Base-by-base conservation (phyloP, 805 yeast genomes). In the Ogataea parapolymorpha region DNA sequence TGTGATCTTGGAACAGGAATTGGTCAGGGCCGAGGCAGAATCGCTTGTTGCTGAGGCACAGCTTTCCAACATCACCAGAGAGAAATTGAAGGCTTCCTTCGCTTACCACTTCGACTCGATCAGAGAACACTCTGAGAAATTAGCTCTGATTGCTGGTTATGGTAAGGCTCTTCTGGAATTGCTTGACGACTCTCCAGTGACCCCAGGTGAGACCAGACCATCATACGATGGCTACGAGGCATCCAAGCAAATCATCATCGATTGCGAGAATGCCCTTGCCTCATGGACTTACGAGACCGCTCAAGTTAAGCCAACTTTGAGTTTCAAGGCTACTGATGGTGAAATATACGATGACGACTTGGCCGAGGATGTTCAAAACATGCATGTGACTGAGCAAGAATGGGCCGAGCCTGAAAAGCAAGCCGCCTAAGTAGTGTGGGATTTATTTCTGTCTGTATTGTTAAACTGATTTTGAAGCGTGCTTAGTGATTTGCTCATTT, bases 121-220 rank as follows among this genome's bases (percentile, higher is more conserved):
- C 51, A 80, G 89, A 67, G 95, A 86, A 67, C 82, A 80, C 61
- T 81, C 95, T 48, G 95, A 86, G 70, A 86, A 85, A 67, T 75
- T 81, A 53, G 91, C 93, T 41, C 72, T 86, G 57, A 82, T 87
- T 66, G 91, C 95, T 39, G 91, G 93, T 47, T 85, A 86, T 71
- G 95, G 95, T 68, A 85, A 85, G 70, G 93, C 91, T 24, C 67
- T 86, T 44, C 72, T 86, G 60, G 91, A 85, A 68, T 74, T 86
- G 61, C 73, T 86, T 61, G 95, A 85, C 59, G 93, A 85, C 59
- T 70, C 87, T 48, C 85, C 93, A 48, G 91, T 85, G 38, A 84
- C 91, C 45, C 95, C 95, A 45, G 95, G 95, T 73, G 95, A 85
- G 71, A 84, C 91, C 35, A 82, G 93, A 79, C 84, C 90, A 29